phyloP scores from a whole-genome alignment of 2,329 filamentous ascomycete species.

The Coleophoma crateriformis region DNA sequence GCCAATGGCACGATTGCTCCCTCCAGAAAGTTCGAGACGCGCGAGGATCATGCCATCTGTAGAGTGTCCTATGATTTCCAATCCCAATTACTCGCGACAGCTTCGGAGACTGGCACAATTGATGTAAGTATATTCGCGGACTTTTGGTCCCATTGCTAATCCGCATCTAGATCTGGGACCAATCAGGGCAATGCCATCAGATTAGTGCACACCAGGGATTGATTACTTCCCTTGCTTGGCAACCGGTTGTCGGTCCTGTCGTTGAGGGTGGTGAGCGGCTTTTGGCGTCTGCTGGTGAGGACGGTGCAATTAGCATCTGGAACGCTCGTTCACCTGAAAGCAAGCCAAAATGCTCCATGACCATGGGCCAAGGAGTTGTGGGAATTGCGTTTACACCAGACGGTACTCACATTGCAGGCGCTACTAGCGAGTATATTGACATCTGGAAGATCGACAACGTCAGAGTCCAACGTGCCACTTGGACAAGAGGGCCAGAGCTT shows the following conservation, averaged over 20 bases:
- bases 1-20: constrained; percentile 39
- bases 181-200: constrained; percentile 44
- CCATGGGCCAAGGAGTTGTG: constrained; percentile 52
- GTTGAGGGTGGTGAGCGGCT: constrained; percentile 38
- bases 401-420: constrained; percentile 57
- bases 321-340: constrained; percentile 49
- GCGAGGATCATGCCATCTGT: constrained; percentile 46
- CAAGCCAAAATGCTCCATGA: constrained; percentile 54
- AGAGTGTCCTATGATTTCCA: constrained; percentile 51
- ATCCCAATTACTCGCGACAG: constrained; percentile 50
- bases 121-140: constrained; percentile 41
- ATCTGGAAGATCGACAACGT: constrained; percentile 62
- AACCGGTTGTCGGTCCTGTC: constrained; percentile 42
- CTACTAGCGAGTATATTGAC: constrained; percentile 50
- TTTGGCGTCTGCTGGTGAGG: constrained; percentile 56
- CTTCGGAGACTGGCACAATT: constrained; percentile 52
- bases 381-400: constrained; percentile 58
- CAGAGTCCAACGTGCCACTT: constrained; percentile 52
- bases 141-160: neutral
- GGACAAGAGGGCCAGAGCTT: constrained; percentile 48
- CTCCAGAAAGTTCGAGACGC: constrained; percentile 44
- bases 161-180: constrained; percentile 25
- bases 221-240: constrained; percentile 56
- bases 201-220: constrained; percentile 54
- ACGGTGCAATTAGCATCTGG: constrained; percentile 58